Evolutionary conservation across 352 stramenopile genomes (phyloP).

Genomic region (Pythium myriotylum): DNA sequence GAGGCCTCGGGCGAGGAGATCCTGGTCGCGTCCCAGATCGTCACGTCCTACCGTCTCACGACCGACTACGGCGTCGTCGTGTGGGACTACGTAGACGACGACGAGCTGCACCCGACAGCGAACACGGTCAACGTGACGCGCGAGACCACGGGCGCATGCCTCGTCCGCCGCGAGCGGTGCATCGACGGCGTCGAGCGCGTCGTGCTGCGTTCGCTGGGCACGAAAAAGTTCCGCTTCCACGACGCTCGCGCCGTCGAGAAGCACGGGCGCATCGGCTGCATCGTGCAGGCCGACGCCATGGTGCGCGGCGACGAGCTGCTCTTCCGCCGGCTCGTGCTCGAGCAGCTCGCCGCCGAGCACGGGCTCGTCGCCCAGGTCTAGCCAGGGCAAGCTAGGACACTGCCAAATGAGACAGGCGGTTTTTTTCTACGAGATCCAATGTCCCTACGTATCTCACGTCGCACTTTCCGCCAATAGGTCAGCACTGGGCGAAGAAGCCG

Average conservation of each 20-base stretch:
- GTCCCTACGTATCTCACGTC: too few relatives aligned
- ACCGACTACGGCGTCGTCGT: slow-evolving; percentile 25
- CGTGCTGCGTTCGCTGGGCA: background rate
- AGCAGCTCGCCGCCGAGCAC: slow-evolving; percentile 14
- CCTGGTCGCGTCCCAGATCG: slow-evolving; percentile 25
- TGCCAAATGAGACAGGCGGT: too few relatives aligned
- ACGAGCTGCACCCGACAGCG: slow-evolving; percentile 27
- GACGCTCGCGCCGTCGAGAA: slow-evolving; percentile 15
- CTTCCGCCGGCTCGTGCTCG: slow-evolving; percentile 25
- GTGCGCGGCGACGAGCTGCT: slow-evolving; percentile 26
- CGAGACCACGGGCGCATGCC: slow-evolving; percentile 1
- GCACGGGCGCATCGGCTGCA: slow-evolving; percentile 25
- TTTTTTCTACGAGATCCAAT: too few relatives aligned
- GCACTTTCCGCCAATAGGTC: too few relatives aligned
- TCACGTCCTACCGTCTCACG: slow-evolving; percentile 22
- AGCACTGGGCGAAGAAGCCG: too few relatives aligned
- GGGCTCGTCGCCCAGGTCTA: slow-evolving; percentile 26
- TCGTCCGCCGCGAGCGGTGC: slow-evolving; percentile 3
- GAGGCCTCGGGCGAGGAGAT: background rate
- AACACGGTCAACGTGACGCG: slow-evolving; percentile 23
- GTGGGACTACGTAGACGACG: slow-evolving; percentile 34
- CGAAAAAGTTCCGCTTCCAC: background rate
- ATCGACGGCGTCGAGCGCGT: slow-evolving; percentile 1
- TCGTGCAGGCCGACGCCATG: slow-evolving; percentile 19
- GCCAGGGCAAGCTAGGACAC: too few relatives aligned